These are phyloP conservation scores for Penicillium decumbens DNA, from an alignment of 2,329 filamentous ascomycete genomes.

Conservation along the genomic window DNA sequence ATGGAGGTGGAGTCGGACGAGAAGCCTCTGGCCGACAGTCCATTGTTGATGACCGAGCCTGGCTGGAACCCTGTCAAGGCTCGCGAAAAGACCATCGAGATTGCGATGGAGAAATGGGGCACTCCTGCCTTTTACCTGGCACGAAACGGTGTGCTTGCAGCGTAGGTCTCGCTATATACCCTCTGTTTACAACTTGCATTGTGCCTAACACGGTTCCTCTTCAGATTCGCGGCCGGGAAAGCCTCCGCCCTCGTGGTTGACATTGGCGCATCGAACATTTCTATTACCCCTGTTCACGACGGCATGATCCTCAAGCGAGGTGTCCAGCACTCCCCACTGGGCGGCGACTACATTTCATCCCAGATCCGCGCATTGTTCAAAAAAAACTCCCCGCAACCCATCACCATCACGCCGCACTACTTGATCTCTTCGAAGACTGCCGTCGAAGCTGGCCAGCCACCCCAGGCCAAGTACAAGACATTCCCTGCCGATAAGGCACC, in stretches of 20 bases:
- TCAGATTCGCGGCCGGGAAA: slow-evolving; percentile 78
- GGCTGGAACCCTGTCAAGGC: slow-evolving; percentile 86
- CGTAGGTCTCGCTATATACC: slow-evolving; percentile 45
- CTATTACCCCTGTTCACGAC: slow-evolving; percentile 86
- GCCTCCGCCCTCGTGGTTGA: slow-evolving; percentile 89
- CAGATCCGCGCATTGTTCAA: slow-evolving; percentile 81
- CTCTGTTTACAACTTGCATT: background rate
- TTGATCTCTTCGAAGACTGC: slow-evolving; percentile 80
- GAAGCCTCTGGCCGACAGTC: slow-evolving; percentile 81
- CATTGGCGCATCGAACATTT: slow-evolving; percentile 81
- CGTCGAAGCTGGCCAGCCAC: slow-evolving; percentile 77
- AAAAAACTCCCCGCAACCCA: slow-evolving; percentile 59
- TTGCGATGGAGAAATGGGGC: slow-evolving; percentile 96
- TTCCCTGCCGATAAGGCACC: slow-evolving; percentile 59
- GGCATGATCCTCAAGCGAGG: slow-evolving; percentile 91
- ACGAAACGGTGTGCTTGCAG: slow-evolving; percentile 79
- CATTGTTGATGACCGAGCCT: slow-evolving; percentile 87
- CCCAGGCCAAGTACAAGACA: slow-evolving; percentile 69
- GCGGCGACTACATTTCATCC: slow-evolving; percentile 82
- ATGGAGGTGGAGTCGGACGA: slow-evolving; percentile 61
- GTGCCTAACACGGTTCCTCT: slow-evolving; percentile 6
- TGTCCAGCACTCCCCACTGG: slow-evolving; percentile 76
- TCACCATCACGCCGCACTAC: slow-evolving; percentile 78
- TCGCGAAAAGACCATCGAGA: slow-evolving; percentile 89
- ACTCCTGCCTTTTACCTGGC: slow-evolving; percentile 92